These are phyloP conservation scores for Fusarium fracticaudum DNA, from an alignment of 2,329 filamentous ascomycete genomes.

Conservation along the genomic window DNA sequence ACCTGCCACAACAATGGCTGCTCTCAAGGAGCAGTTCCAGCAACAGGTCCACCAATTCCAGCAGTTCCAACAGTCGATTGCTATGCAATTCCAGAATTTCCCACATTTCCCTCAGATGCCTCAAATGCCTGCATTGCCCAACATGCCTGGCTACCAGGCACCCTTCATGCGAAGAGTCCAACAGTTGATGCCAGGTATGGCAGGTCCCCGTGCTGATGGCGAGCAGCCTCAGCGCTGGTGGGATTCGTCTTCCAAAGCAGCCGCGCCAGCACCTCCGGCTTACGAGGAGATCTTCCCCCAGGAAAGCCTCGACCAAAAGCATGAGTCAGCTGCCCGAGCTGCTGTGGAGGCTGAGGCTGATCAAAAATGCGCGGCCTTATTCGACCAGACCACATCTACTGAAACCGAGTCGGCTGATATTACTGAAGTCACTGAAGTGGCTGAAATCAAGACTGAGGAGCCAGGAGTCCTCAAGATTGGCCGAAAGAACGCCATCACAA, in stretches of 20 bases:
- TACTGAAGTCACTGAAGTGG: constrained; percentile 49
- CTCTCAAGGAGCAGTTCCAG: constrained; percentile 77
- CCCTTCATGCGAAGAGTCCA: constrained; percentile 78
- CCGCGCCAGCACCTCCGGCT: constrained; percentile 69
- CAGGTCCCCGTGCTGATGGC: constrained; percentile 58
- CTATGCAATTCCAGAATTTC: constrained; percentile 70
- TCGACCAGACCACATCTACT: constrained; percentile 55
- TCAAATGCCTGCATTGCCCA: constrained; percentile 62
- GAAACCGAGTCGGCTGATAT: constrained; percentile 48
- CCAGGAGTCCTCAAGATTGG: constrained; percentile 65
- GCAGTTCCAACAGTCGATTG: constrained; percentile 73
- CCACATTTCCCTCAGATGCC: constrained; percentile 68
- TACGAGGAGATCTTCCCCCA: constrained; percentile 82
- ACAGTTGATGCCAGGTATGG: constrained; percentile 75
- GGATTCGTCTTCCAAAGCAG: constrained; percentile 65
- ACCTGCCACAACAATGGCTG: constrained; percentile 69
- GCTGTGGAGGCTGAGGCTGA: constrained; percentile 68
- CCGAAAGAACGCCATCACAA: constrained; percentile 70
- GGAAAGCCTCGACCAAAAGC: constrained; percentile 63
- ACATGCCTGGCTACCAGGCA: constrained; percentile 78
- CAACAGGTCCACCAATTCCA: constrained; percentile 73
- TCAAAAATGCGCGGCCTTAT: constrained; percentile 63
- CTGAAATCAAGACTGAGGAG: constrained; percentile 53
- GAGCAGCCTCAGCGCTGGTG: constrained; percentile 65
- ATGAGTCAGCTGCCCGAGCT: constrained; percentile 65